These are phyloP conservation scores for Lepidium aucheri DNA, from an alignment of 345 rosid species.

Conservation along the genomic window DNA sequence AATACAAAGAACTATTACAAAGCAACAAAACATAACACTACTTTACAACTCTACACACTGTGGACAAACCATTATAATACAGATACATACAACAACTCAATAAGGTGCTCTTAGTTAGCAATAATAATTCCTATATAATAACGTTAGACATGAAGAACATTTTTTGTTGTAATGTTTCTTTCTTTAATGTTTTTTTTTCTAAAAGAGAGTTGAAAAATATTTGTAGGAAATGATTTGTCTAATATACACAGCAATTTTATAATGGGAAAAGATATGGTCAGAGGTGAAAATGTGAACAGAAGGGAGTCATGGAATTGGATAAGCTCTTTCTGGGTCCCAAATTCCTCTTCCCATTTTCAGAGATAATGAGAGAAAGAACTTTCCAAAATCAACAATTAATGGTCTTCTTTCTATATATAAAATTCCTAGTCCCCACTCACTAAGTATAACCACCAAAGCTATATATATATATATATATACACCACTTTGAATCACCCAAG, in stretches of 20 bases:
- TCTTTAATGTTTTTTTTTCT: background rate
- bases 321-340: slow-evolving; percentile 29
- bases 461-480: slow-evolving; percentile 24
- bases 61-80: slow-evolving; percentile 11
- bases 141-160: background rate
- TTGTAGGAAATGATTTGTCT: slow-evolving; percentile 18
- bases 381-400: slow-evolving; percentile 20
- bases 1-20: slow-evolving; percentile 5
- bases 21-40: slow-evolving; percentile 16
- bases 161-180: background rate
- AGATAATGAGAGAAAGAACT: slow-evolving; percentile 1
- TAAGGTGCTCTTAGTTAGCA: background rate
- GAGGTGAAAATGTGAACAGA: slow-evolving; percentile 9
- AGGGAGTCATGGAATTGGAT: slow-evolving; percentile 21
- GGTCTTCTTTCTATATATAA: background rate
- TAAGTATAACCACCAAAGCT: slow-evolving; percentile 7
- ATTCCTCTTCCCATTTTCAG: slow-evolving; percentile 2
- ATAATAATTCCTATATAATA: background rate
- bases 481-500: slow-evolving; percentile 10
- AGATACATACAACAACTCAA: slow-evolving; percentile 12
- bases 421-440: slow-evolving; percentile 11
- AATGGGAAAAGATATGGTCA: slow-evolving; percentile 18
- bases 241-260: slow-evolving; percentile 15
- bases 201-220: background rate
- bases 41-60: slow-evolving; percentile 14